Evolutionary conservation across 2,329 filamentous ascomycete genomes (phyloP).

Genomic region (Venturia aucupariae): DNA sequence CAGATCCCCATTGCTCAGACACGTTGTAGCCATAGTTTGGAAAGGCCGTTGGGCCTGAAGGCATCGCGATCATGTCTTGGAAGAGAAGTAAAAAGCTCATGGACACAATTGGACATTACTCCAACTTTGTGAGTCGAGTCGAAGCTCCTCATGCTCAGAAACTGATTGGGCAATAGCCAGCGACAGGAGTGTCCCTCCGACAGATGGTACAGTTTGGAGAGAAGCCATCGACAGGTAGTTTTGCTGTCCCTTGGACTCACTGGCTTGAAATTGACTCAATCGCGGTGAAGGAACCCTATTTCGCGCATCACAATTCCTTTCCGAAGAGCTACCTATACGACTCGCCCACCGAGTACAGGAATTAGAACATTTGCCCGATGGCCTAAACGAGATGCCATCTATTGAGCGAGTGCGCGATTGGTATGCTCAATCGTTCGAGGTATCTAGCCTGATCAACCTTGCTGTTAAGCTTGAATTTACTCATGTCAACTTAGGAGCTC

Average conservation of each 20-base stretch:
- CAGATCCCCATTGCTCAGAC: background rate
- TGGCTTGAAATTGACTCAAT: slow-evolving; percentile 4
- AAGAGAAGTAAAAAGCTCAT: slow-evolving; percentile 83
- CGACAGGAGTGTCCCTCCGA: slow-evolving; percentile 87
- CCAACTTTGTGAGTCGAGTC: slow-evolving; percentile 17
- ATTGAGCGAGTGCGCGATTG: slow-evolving; percentile 92
- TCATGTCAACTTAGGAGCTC: slow-evolving; percentile 61
- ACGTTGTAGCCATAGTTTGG: background rate
- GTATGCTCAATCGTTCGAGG: slow-evolving; percentile 99
- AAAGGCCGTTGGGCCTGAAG: slow-evolving; percentile 10
- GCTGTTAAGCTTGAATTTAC: background rate
- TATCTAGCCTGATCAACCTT: slow-evolving; percentile 37
- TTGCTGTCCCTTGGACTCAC: background rate
- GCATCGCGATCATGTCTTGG: slow-evolving; percentile 66
- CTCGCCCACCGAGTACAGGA: slow-evolving; percentile 95
- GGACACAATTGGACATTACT: slow-evolving; percentile 62
- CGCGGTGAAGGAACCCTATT: slow-evolving; percentile 65
- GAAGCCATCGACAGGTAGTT: slow-evolving; percentile 75
- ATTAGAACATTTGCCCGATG: slow-evolving; percentile 83
- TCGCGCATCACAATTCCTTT: slow-evolving; percentile 94
- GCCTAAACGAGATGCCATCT: slow-evolving; percentile 94
- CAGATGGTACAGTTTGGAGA: slow-evolving; percentile 99
- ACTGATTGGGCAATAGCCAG: slow-evolving; percentile 42
- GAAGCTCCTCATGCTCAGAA: slow-evolving; percentile 16
- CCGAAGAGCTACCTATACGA: slow-evolving; percentile 94